Conservation (phyloP, 257 asterid genomes). For the Ehretia macrophylla region DNA sequence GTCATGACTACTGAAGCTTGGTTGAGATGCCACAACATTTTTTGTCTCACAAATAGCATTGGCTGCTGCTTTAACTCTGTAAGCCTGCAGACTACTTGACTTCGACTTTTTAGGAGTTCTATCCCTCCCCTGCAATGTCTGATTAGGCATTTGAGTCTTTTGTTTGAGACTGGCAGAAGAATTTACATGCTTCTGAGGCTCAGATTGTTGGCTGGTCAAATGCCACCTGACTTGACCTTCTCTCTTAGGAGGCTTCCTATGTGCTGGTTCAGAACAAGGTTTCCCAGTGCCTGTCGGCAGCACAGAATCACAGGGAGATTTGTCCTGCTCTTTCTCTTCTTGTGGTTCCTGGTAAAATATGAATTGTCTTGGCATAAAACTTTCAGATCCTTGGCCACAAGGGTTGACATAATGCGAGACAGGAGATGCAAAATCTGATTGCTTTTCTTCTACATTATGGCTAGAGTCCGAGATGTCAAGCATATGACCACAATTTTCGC, state of each 20-base stretch:
- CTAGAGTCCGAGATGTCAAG: constrained; percentile 25
- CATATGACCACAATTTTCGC: constrained; percentile 54
- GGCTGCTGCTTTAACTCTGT: constrained; percentile 25
- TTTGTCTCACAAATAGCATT: constrained; percentile 27
- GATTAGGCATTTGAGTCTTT: constrained; percentile 33
- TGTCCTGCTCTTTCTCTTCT: constrained; percentile 24
- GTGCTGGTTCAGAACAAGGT: constrained; percentile 18
- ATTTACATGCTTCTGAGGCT: constrained; percentile 25
- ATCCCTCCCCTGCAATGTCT: constrained; percentile 32
- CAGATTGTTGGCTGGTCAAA: constrained; percentile 22
- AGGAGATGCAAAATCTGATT: constrained; percentile 26
- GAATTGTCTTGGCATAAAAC: constrained; percentile 24
- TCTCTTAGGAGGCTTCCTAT: constrained; percentile 27
- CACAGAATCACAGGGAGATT: constrained; percentile 14
- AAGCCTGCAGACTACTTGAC: constrained; percentile 18
- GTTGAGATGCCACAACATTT: constrained; percentile 27
- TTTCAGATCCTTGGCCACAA: constrained; percentile 33
- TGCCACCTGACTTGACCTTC: constrained; percentile 29
- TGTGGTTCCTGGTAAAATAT: constrained; percentile 27
- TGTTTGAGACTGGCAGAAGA: constrained; percentile 27
- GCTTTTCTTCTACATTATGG: constrained; percentile 23
- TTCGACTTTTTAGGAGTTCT: constrained; percentile 37
- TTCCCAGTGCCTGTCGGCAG: constrained; percentile 14
- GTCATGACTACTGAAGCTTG: constrained; percentile 23
- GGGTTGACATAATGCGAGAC: constrained; percentile 25